Percentiles rank a stretch among this genome's conserved stretches.
These are phyloP conservation scores for Diaporthe nobilis DNA, from an alignment of 2,329 filamentous ascomycete genomes.

Conservation along the genomic window DNA sequence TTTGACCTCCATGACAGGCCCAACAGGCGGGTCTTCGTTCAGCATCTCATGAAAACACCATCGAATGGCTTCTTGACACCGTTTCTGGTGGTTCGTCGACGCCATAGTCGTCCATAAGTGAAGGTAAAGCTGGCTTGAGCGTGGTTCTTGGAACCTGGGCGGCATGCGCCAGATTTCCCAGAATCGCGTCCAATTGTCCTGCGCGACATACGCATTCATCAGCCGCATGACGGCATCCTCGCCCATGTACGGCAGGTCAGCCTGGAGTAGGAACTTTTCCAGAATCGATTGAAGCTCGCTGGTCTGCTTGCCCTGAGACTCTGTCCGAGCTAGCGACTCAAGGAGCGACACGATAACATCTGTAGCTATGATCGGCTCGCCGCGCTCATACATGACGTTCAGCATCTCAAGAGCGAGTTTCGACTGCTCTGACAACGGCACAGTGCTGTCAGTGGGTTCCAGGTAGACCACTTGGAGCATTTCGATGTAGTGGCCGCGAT, in stretches of 20 bases:
- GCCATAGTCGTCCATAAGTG: constrained; percentile 66
- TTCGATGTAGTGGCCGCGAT: constrained; percentile 52
- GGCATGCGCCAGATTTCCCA: constrained; percentile 73
- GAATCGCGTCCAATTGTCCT: constrained; percentile 68
- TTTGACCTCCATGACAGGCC: constrained; percentile 59
- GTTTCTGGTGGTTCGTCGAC: constrained; percentile 56
- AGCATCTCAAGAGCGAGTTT: constrained; percentile 60
- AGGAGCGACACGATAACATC: constrained; percentile 67
- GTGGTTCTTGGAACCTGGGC: constrained; percentile 61
- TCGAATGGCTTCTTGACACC: constrained; percentile 64
- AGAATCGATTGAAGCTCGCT: constrained; percentile 60
- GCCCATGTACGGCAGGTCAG: constrained; percentile 54
- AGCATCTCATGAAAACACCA: constrained; percentile 72
- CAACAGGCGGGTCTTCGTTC: constrained; percentile 65
- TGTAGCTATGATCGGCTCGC: constrained; percentile 57
- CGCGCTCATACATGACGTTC: constrained; percentile 60
- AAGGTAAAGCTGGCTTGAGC: constrained; percentile 68
- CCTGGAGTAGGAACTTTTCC: constrained; percentile 59
- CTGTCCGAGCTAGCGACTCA: constrained; percentile 54
- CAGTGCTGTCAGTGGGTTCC: constrained; percentile 39
- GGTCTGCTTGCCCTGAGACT: constrained; percentile 51
- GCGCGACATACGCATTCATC: constrained; percentile 61
- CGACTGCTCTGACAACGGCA: constrained; percentile 50
- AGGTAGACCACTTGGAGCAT: constrained; percentile 58
- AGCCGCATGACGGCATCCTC: constrained; percentile 57